Conservation (phyloP, 345 rosid genomes). For the Pistacia vera region DNA sequence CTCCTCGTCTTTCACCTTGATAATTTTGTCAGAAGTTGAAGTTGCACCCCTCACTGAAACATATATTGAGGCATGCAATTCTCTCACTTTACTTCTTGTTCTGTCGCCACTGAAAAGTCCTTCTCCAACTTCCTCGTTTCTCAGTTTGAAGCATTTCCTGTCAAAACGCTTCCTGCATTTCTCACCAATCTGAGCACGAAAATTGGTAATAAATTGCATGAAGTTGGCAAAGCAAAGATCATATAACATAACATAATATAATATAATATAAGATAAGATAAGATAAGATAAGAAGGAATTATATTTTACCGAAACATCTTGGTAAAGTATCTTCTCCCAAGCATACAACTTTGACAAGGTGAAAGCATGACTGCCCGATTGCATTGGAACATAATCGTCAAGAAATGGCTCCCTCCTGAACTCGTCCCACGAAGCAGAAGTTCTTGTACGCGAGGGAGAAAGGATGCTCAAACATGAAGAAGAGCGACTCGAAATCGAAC, state of each 20-base stretch:
- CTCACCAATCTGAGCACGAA: conserved; percentile 36
- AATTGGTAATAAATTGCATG: not conserved
- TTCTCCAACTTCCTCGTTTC: conserved; percentile 5
- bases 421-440: conserved; percentile 34
- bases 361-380: conserved; percentile 39
- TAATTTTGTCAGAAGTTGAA: conserved; percentile 44
- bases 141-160: conserved; percentile 28
- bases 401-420: conserved; percentile 17
- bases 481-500: conserved; percentile 32
- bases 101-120: conserved; percentile 28
- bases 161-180: conserved; percentile 35
- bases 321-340: conserved; percentile 54
- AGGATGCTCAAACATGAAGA: conserved; percentile 35
- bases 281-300: not conserved
- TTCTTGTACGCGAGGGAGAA: conserved; percentile 26
- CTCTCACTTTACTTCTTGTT: conserved; percentile 27
- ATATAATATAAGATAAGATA: no score
- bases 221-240: not conserved
- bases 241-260: not conserved
- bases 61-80: conserved; percentile 32
- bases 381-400: conserved; percentile 39
- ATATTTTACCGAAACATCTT: conserved; percentile 45
- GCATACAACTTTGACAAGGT: conserved; percentile 44
- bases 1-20: conserved; percentile 49
- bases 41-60: conserved; percentile 41